Evolutionary conservation across 2,329 filamentous ascomycete species (phyloP).

Genomic region (Colletotrichum sidae): DNA sequence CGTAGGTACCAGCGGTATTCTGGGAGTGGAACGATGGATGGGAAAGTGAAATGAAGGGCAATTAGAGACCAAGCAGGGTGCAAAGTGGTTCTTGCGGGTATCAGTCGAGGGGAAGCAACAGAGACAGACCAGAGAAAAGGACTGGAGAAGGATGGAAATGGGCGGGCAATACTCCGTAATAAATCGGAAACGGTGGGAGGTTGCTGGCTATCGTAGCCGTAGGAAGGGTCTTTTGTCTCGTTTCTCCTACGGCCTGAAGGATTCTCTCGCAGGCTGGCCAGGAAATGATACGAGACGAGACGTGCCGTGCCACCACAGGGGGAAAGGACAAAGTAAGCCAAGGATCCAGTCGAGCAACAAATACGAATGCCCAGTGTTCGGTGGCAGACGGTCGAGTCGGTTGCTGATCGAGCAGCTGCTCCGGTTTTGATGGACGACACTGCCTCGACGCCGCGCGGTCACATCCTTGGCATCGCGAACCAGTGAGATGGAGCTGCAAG

Average conservation of each 20-base stretch:
- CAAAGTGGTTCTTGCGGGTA: conserved; percentile 29
- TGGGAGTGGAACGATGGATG: neutral
- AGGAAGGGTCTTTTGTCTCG: neutral
- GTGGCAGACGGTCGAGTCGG: neutral
- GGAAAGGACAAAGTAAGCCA: neutral
- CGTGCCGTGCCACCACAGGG: neutral
- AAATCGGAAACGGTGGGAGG: conserved; percentile 12
- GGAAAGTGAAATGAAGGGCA: conserved; percentile 8
- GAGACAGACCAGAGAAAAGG: neutral
- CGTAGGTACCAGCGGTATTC: neutral
- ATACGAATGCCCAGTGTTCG: conserved; percentile 11
- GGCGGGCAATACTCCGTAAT: conserved; percentile 2
- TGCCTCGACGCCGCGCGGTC: conserved; percentile 26
- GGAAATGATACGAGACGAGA: too few species aligned
- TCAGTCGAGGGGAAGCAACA: conserved; percentile 15
- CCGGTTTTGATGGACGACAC: conserved; percentile 13
- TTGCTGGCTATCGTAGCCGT: neutral
- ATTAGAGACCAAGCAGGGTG: neutral
- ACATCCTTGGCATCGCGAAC: conserved; percentile 6
- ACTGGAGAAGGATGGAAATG: conserved; percentile 1
- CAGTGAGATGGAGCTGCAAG: neutral
- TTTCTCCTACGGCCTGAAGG: too few species aligned
- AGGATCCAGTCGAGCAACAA: conserved; percentile 10
- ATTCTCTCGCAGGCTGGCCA: too few species aligned
- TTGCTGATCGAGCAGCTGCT: conserved; percentile 5